Conservation (phyloP, 2,329 filamentous ascomycete species). For the Periconia digitata region DNA sequence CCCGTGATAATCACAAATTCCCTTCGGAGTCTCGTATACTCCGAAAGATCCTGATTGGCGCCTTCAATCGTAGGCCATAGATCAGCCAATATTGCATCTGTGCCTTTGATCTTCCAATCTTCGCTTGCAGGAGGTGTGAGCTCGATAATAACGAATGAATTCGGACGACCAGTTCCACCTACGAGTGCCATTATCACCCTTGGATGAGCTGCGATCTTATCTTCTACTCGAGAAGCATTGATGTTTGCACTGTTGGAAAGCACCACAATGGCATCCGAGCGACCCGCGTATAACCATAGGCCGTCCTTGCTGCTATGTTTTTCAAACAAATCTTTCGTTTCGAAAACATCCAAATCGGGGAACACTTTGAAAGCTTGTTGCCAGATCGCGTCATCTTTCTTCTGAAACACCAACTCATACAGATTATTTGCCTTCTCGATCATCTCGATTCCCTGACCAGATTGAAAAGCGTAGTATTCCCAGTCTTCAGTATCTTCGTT, state of each 20-base stretch:
- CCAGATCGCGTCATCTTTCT: constrained; percentile 4
- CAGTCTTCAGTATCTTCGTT: too few species aligned
- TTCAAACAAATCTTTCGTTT: constrained; percentile 20
- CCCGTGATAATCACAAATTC: too few species aligned
- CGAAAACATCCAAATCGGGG: constrained; percentile 13
- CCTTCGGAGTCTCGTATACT: too few species aligned
- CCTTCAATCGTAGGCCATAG: too few species aligned
- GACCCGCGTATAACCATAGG: constrained; percentile 17
- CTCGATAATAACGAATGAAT: constrained; percentile 36
- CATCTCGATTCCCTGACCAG: too few species aligned
- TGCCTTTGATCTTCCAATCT: too few species aligned
- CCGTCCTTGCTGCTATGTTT: constrained; percentile 12
- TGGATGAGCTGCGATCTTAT: constrained; percentile 22
- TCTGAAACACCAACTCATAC: constrained; percentile 12
- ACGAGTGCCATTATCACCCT: constrained; percentile 32
- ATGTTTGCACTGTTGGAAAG: constrained; percentile 21
- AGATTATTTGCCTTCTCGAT: constrained; percentile 16
- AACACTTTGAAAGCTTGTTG: constrained; percentile 15
- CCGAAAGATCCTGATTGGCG: too few species aligned
- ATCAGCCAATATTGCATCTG: too few species aligned
- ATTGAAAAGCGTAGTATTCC: too few species aligned
- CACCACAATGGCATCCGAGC: constrained; percentile 18
- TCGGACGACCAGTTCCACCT: constrained; percentile 29
- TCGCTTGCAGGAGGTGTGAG: too few species aligned
- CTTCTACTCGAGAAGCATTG: constrained; percentile 21